Conservation (phyloP, 306 rosid genomes). For the Pterocarpus santalinus region DNA sequence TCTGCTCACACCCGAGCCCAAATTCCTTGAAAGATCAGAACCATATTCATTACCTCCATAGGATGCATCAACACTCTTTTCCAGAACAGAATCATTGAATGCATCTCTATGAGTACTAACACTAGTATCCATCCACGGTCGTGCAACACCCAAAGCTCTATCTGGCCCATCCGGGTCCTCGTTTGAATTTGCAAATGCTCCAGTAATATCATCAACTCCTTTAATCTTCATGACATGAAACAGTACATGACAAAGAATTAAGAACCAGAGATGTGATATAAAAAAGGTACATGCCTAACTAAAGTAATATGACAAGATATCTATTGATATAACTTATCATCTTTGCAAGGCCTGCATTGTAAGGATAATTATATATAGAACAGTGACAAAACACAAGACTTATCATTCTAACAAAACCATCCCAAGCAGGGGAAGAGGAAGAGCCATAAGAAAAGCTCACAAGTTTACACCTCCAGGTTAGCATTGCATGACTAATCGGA, state of each 20-base stretch:
- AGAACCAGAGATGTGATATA: not conserved
- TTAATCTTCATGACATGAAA: slow-evolving; percentile 60
- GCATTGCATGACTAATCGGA: not conserved
- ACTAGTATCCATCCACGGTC: slow-evolving; percentile 63
- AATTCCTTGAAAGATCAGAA: slow-evolving; percentile 63
- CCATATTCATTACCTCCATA: slow-evolving; percentile 66
- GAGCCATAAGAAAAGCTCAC: not conserved
- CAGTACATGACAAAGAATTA: slow-evolving; percentile 27
- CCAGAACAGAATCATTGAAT: slow-evolving; percentile 60
- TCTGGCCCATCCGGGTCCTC: slow-evolving; percentile 56
- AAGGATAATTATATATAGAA: not conserved
- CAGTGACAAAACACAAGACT: not conserved
- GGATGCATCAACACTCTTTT: slow-evolving; percentile 58
- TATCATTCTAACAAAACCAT: not conserved
- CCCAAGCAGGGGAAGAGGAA: not conserved
- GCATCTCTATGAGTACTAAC: slow-evolving; percentile 55
- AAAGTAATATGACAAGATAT: slow-evolving; percentile 27
- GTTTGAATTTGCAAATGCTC: slow-evolving; percentile 55
- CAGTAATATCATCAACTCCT: slow-evolving; percentile 65
- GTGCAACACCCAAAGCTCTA: slow-evolving; percentile 60
- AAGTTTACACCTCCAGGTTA: not conserved
- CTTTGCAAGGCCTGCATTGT: slow-evolving; percentile 15
- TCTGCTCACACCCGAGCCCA: slow-evolving; percentile 55
- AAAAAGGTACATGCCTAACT: not conserved
- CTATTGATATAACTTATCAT: slow-evolving; percentile 3